A percentile compares a stretch with the other conserved stretches of the same genome.
Conservation (phyloP, 768 basidiomycete genomes). For the Russula griseocarnosa region DNA sequence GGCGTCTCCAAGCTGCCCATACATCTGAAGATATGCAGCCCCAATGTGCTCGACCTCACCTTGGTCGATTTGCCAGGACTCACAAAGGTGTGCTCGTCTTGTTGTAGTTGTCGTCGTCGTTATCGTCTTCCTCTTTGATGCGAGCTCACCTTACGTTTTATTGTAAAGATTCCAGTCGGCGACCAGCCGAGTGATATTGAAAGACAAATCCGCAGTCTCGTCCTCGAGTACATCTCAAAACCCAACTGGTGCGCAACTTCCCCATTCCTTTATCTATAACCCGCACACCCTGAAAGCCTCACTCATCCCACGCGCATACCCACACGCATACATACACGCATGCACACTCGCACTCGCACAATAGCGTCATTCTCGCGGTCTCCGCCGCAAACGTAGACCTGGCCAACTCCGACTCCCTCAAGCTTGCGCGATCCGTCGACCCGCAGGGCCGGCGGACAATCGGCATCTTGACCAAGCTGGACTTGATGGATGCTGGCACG, state of each 20-base stretch:
- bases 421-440: slow-evolving; percentile 92
- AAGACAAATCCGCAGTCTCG: slow-evolving; percentile 88
- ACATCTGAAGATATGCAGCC: slow-evolving; percentile 92
- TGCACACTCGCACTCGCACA: too few relatives aligned
- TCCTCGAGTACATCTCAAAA: slow-evolving; percentile 95
- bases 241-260: slow-evolving; percentile 72
- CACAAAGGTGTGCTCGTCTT: slow-evolving; percentile 66
- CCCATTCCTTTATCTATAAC: background rate
- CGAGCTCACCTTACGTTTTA: background rate
- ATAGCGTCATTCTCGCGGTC: slow-evolving; percentile 91
- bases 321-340: background rate
- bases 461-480: slow-evolving; percentile 94
- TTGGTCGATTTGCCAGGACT: slow-evolving; percentile 95
- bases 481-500: slow-evolving; percentile 98
- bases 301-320: background rate
- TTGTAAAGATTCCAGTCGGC: slow-evolving; percentile 78
- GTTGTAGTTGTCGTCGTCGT: background rate
- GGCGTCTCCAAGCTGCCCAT: slow-evolving; percentile 96
- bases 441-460: slow-evolving; percentile 95
- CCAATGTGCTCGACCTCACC: slow-evolving; percentile 91
- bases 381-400: slow-evolving; percentile 98
- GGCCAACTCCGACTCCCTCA: slow-evolving; percentile 96
- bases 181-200: slow-evolving; percentile 99
- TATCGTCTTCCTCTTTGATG: background rate
- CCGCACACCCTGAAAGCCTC: background rate